Evolutionary conservation across 352 stramenopile genomes (phyloP).

Genomic region (Globisporangium nodosum): DNA sequence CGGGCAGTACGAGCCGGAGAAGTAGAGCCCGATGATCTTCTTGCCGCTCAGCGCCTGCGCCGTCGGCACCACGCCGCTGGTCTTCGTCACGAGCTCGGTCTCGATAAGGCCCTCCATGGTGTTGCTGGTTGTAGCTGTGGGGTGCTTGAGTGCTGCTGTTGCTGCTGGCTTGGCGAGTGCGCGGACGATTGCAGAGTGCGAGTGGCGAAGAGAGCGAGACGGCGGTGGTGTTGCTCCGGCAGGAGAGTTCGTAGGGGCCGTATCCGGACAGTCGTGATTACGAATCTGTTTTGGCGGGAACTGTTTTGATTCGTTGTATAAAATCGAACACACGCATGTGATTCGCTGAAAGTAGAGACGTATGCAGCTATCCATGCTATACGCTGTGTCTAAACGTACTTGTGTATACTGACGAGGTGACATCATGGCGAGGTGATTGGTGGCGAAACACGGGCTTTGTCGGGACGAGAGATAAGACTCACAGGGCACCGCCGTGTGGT

Average conservation of each 20-base stretch:
- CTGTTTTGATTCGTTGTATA: background rate
- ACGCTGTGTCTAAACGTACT: background rate
- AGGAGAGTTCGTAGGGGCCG: too few relatives aligned
- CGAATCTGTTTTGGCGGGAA: slow-evolving; percentile 4
- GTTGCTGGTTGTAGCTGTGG: background rate
- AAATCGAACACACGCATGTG: background rate
- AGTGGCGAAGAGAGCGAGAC: background rate
- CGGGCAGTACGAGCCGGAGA: slow-evolving; percentile 79
- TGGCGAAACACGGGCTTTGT: background rate
- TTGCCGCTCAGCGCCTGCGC: slow-evolving; percentile 57
- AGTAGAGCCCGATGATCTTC: slow-evolving; percentile 83
- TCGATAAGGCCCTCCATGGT: slow-evolving; percentile 67
- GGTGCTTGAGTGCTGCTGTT: slow-evolving; percentile 2
- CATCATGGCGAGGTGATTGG: background rate
- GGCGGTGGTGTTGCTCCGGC: background rate
- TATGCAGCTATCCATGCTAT: background rate
- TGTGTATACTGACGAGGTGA: background rate
- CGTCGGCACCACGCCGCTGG: slow-evolving; percentile 44
- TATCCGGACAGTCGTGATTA: background rate
- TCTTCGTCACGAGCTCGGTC: slow-evolving; percentile 67
- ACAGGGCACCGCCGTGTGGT: too few relatives aligned
- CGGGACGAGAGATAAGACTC: background rate
- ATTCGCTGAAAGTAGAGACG: background rate
- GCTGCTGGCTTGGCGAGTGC: background rate
- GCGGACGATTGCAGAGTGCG: slow-evolving; percentile 15